Conservation (phyloP, 148 eudicot genomes). For the Chenopodium formosanum region DNA sequence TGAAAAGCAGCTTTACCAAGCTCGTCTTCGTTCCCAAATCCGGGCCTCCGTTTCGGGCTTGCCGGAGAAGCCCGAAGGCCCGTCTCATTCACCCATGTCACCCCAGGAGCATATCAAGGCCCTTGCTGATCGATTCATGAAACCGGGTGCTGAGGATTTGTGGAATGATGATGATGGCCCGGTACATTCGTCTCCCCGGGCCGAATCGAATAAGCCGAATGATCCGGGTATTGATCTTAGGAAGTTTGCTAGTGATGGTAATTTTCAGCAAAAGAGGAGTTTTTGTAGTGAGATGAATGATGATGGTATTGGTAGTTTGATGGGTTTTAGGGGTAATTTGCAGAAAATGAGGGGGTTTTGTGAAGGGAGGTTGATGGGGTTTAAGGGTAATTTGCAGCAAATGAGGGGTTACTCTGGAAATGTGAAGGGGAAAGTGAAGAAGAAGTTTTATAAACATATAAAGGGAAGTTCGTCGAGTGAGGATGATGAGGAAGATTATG, state of each 20-base stretch:
- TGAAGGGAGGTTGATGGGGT: neutral
- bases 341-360: constrained; percentile 12
- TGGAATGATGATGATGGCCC: constrained; percentile 92
- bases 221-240: constrained; percentile 38
- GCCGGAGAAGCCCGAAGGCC: neutral
- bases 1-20: constrained; percentile 83
- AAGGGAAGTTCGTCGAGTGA: constrained; percentile 41
- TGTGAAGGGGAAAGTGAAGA: constrained; percentile 22
- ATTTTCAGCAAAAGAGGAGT: constrained; percentile 23
- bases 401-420: constrained; percentile 43
- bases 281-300: neutral
- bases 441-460: constrained; percentile 28
- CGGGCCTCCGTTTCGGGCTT: constrained; percentile 41
- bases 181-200: constrained; percentile 11
- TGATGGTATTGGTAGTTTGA: neutral
- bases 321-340: constrained; percentile 9
- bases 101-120: constrained; percentile 69
- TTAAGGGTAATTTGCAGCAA: constrained; percentile 26
- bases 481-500: constrained; percentile 30
- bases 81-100: constrained; percentile 46
- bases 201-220: constrained; percentile 18
- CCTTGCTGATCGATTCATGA: constrained; percentile 79
- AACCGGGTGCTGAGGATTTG: constrained; percentile 80
- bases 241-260: constrained; percentile 4
- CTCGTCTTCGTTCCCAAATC: constrained; percentile 75